Base-by-base conservation (phyloP, 164 flowering plant species). In the Umbilicus rupestris region DNA sequence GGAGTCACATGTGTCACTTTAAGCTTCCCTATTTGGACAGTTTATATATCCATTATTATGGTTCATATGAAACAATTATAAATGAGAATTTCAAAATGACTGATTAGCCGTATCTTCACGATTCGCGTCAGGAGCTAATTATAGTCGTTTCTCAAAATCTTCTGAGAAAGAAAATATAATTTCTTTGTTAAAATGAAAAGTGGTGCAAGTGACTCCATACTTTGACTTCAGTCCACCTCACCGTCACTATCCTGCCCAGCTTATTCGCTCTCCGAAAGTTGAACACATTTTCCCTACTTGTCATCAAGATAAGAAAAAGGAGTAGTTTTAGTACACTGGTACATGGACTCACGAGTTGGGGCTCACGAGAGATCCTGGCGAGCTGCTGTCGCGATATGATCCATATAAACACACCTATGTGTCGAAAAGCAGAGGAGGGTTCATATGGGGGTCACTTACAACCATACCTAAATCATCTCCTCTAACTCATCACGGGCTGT, bases 371-470 rank as follows among this genome's bases (percentile, higher is more conserved):
- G 28, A 26, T 28, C 33, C 6, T 55, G 8, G 60, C 33, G 16
- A 55, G 60, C 60, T 1, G 33, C 35, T 55, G 60, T 55, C 19
- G 19, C 60, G 3, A 55, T 28, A 28, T 55, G 60, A 55, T 55
- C 60, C 60, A 26, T 55, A 55, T 55, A 28, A 55, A 55, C 60
- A 52, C 7, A 55, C 60, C 31, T 55, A 55, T 55, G 60, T 55
- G 60, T 29, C 33, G 4, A 55, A 55, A 26, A 26, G 19, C 16
- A 26, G 19, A 28, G 28, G 33, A 15, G 19, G 35, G 17, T 55
- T 55, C 31, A 55, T 55, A 55, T 55, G 60, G 3, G n/a, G 24
- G 10, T 47, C 55, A 47, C 55, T 20, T 47, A 47, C 24, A 52
- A 52, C 58, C 33, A 7, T 55, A 55, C 28, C 1, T 28, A 15